Conservation (phyloP, 2,329 filamentous ascomycete species). For the Nectriaceae sp. region DNA sequence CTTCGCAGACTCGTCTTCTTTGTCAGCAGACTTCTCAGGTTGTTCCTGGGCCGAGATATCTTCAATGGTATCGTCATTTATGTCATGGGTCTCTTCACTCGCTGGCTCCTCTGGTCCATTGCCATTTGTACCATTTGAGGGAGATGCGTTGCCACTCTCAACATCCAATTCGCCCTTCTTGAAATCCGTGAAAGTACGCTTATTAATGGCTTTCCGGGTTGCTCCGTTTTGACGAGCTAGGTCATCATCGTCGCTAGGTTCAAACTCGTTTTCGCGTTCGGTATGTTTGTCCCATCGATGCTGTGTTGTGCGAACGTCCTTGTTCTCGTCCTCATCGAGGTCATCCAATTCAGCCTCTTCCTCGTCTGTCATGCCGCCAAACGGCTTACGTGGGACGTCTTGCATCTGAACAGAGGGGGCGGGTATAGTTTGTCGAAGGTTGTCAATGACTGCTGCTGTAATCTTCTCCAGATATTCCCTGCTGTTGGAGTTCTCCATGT, state of each 20-base stretch:
- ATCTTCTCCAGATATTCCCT: constrained; percentile 80
- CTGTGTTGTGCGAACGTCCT: constrained; percentile 80
- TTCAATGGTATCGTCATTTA: constrained; percentile 46
- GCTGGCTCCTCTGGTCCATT: constrained; percentile 30
- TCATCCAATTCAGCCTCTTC: constrained; percentile 67
- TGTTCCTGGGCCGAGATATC: constrained; percentile 39
- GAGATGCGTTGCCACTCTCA: constrained; percentile 41
- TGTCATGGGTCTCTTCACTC: constrained; percentile 36
- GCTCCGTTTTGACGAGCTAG: constrained; percentile 73
- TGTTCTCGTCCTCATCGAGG: constrained; percentile 82
- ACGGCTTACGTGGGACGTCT: constrained; percentile 65
- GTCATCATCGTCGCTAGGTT: constrained; percentile 89
- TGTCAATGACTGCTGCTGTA: constrained; percentile 79
- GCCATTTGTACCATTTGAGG: constrained; percentile 37
- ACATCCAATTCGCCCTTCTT: constrained; percentile 42
- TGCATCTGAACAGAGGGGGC: constrained; percentile 92
- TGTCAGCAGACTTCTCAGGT: constrained; percentile 27
- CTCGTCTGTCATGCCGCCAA: constrained; percentile 65
- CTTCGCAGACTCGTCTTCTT: constrained; percentile 12
- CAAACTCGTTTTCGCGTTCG: constrained; percentile 76
- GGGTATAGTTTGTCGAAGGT: constrained; percentile 81
- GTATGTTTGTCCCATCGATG: constrained; percentile 80
- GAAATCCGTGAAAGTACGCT: constrained; percentile 55
- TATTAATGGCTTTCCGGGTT: constrained; percentile 50
- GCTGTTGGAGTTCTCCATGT: constrained; percentile 90